Evolutionary conservation across 352 stramenopile genomes (phyloP), one percentile per base, ranked within the genome.

Genomic region (Globisporangium nagaii): DNA sequence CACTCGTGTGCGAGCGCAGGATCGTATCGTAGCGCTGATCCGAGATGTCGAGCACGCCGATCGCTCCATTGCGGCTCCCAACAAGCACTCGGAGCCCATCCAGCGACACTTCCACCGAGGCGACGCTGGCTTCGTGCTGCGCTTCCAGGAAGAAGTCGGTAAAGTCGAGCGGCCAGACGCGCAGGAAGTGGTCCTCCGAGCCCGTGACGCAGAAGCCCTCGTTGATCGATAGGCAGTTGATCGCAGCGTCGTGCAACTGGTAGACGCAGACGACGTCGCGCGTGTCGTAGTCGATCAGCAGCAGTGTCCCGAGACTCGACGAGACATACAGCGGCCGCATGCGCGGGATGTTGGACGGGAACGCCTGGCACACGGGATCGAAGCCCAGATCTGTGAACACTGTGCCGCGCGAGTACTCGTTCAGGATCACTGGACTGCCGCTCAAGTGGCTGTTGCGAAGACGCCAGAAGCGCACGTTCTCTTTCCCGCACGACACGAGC

Each of bases 391-490:
- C 84, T 0, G 79, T 96, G 62, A 96, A 97, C 22, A 79, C 56
- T 1, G 79, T 87, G 39, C 79, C 84, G 34, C 90, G 75, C 5
- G 89, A 89, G 53, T 96, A 97, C 56, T 96, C 86, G 35, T 95
- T 89, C 12, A 97, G 62, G 32, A 96, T 84, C 13, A 95, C 86
- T 2, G 89, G 88, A 17, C 70, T 87, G 1, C 85, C 88, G 0
- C 79, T 76, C 9, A 97, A 68, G 42, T 96, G 71, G 12, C 68
- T 62, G 56, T 70, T 67, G 47, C 63, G 60, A 6, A 96, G 56
- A 5, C 88, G 85, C 89, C 88, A 97, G 47, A 97, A 96, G 2
- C 90, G 84, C n/a, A 97, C 68, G 64, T 97, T 97, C 55, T 97
- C 89, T 15, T 82, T 79, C 4, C 90, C 90, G 58, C 87, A 96